A percentile compares a stretch with the other conserved stretches of the same genome.
Evolutionary conservation across 306 rosid genomes (phyloP).

Genomic region (Rubus idaeus): DNA sequence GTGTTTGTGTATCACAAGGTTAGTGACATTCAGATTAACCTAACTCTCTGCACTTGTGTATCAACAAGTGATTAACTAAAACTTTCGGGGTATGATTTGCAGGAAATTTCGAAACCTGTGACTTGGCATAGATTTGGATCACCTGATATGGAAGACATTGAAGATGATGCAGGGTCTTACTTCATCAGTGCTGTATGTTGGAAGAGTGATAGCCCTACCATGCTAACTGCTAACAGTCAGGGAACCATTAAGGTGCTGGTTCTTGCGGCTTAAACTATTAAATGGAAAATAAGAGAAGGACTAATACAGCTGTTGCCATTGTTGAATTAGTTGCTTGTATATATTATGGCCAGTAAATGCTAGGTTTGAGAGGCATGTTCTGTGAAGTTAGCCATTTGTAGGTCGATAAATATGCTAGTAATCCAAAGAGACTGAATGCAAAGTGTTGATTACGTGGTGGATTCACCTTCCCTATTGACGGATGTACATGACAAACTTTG

Average conservation of each 20-base stretch:
- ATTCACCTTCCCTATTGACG: background rate
- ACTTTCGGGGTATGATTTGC: conserved; percentile 25
- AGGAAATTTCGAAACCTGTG: conserved; percentile 89
- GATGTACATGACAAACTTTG: too few species aligned
- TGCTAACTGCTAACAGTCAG: conserved; percentile 94
- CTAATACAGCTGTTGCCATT: background rate
- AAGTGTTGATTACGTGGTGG: background rate
- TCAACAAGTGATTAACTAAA: conserved; percentile 21
- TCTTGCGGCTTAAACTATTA: conserved; percentile 66
- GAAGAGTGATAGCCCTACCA: conserved; percentile 92
- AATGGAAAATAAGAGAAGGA: conserved; percentile 14
- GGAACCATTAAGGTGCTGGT: conserved; percentile 95
- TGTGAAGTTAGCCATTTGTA: background rate
- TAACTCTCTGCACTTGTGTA: background rate
- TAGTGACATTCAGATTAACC: conserved; percentile 23
- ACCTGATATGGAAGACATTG: conserved; percentile 61
- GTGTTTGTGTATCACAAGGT: conserved; percentile 98
- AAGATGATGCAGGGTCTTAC: conserved; percentile 80
- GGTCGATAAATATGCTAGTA: background rate
- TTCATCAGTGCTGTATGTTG: conserved; percentile 98
- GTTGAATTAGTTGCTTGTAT: conserved; percentile 25
- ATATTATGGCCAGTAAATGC: conserved; percentile 38
- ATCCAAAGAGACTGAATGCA: background rate
- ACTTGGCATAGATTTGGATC: conserved; percentile 89
- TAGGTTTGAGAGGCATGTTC: conserved; percentile 31